Evolutionary conservation across 2,329 filamentous ascomycete species (phyloP).

Genomic region (Colletotrichum euphorbiae): DNA sequence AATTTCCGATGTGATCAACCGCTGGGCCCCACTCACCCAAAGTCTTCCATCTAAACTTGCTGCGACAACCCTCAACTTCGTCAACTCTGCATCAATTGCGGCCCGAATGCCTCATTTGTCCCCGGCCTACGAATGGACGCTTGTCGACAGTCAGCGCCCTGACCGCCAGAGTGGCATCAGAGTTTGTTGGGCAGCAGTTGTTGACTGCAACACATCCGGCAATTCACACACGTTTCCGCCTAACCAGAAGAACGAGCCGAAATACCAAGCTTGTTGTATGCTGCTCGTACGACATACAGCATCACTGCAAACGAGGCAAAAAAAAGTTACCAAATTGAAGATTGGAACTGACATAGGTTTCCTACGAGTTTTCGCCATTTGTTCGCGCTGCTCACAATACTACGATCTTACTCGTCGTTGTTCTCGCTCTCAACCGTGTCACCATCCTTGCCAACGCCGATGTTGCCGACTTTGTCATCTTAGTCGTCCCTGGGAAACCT

Average conservation of each 20-base stretch:
- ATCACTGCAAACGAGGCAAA: too few species aligned
- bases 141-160: slow-evolving; percentile 4
- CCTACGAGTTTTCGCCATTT: too few species aligned
- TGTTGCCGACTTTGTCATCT: not conserved
- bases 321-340: too few species aligned
- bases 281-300: too few species aligned
- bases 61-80: not conserved
- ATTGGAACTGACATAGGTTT: too few species aligned
- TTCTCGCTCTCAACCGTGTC: too few species aligned
- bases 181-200: slow-evolving; percentile 8
- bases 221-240: not conserved
- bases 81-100: slow-evolving; percentile 3
- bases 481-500: not conserved
- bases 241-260: too few species aligned
- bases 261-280: too few species aligned
- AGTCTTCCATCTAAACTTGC: not conserved
- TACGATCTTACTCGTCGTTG: too few species aligned
- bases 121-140: slow-evolving; percentile 16
- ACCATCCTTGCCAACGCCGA: not conserved
- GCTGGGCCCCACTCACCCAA: slow-evolving; percentile 10
- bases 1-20: slow-evolving; percentile 11
- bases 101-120: slow-evolving; percentile 6
- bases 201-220: slow-evolving; percentile 4
- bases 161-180: not conserved
- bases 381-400: too few species aligned